Percentiles rank a stretch among this genome's conserved stretches.
These are phyloP conservation scores for Globisporangium paroecandrum DNA, from an alignment of 352 stramenopile genomes.

Conservation along the genomic window DNA sequence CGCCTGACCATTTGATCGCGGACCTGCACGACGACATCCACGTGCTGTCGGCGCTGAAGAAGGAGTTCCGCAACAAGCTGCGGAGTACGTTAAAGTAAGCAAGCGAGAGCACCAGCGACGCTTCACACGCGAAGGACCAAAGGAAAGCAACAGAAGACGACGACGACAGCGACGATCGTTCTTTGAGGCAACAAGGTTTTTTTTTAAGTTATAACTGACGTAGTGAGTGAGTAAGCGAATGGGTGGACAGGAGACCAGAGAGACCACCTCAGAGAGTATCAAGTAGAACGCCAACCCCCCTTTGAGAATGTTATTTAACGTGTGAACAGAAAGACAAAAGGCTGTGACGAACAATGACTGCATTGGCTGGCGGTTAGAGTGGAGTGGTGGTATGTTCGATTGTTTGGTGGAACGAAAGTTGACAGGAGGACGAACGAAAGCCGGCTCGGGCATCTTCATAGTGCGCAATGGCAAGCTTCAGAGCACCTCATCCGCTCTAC, in stretches of 20 bases:
- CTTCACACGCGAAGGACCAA: background rate
- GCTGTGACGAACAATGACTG: background rate
- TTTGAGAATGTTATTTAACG: slow-evolving; percentile 12
- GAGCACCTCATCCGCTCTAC: too few relatives aligned
- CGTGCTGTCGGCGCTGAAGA: slow-evolving; percentile 74
- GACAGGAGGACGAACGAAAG: background rate
- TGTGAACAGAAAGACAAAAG: background rate
- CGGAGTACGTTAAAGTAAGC: slow-evolving; percentile 51
- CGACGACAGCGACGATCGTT: background rate
- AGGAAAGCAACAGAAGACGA: background rate
- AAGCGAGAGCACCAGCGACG: background rate
- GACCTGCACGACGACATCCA: slow-evolving; percentile 82
- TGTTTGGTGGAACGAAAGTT: background rate
- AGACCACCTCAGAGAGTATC: background rate
- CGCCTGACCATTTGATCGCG: slow-evolving; percentile 66
- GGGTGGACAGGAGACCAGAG: background rate
- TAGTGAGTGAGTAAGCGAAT: background rate
- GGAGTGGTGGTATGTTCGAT: background rate
- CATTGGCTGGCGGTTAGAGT: background rate
- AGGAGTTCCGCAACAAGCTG: slow-evolving; percentile 77
- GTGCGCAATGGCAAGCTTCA: too few relatives aligned
- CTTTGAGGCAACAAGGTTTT: background rate
- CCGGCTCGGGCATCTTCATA: too few relatives aligned
- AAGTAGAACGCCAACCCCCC: background rate
- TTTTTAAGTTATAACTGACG: slow-evolving; percentile 11